Percentiles rank a stretch among this genome's conserved stretches.
Evolutionary conservation across 2,329 filamentous ascomycete species (phyloP).

Genomic region (Graphilbum sp.): DNA sequence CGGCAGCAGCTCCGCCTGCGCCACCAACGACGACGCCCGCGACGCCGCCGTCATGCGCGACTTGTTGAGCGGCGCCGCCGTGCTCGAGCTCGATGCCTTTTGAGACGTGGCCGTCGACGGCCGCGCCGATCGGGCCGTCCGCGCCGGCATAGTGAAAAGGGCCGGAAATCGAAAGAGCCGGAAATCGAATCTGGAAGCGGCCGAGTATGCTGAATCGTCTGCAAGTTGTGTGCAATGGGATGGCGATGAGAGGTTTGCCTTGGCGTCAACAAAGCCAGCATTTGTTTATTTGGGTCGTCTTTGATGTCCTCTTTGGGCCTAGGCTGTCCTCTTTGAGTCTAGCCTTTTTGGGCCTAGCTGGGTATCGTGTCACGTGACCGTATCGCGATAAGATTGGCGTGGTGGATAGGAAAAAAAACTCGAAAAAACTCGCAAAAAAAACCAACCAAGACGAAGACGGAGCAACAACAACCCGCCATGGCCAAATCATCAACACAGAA

Average conservation of each 20-base stretch:
- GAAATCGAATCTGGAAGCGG: background rate
- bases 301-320: too few relatives aligned
- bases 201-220: too few relatives aligned
- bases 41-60: slow-evolving; percentile 29
- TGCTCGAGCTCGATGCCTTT: slow-evolving; percentile 22
- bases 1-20: slow-evolving; percentile 46
- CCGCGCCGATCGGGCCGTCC: slow-evolving; percentile 28
- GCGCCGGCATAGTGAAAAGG: slow-evolving; percentile 27
- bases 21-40: slow-evolving; percentile 25
- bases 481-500: slow-evolving; percentile 16
- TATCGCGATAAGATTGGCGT: too few relatives aligned
- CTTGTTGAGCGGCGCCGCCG: slow-evolving; percentile 14
- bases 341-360: too few relatives aligned
- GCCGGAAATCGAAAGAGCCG: slow-evolving; percentile 1
- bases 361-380: too few relatives aligned
- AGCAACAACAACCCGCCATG: slow-evolving; percentile 9
- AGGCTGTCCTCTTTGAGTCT: too few relatives aligned
- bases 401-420: too few relatives aligned
- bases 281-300: too few relatives aligned
- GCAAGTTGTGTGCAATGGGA: too few relatives aligned
- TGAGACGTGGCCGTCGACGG: slow-evolving; percentile 23
- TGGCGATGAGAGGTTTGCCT: too few relatives aligned
- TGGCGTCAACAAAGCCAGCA: too few relatives aligned
- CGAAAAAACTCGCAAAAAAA: slow-evolving; percentile 1
- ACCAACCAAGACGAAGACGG: background rate